phyloP scores from a whole-genome alignment of 176 grass and related monocot species.

The Raddia guianensis region DNA sequence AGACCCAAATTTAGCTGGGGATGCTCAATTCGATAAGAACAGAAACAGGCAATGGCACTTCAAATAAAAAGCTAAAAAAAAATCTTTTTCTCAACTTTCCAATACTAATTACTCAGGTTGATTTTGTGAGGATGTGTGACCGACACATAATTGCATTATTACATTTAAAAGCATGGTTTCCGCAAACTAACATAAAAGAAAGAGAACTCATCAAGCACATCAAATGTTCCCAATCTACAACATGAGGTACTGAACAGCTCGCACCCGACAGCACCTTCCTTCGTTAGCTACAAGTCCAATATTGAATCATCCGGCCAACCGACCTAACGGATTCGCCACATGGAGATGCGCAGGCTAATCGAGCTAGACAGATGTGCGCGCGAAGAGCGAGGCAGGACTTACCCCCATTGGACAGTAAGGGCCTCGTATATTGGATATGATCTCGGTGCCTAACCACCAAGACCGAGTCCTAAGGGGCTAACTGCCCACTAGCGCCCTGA shows the following conservation, averaged over 20 bases:
- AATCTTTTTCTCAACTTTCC: background rate
- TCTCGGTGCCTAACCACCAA: too few relatives aligned
- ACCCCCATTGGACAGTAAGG: conserved; percentile 85
- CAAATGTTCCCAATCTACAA: background rate
- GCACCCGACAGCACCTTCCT: background rate
- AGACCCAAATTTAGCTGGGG: too few relatives aligned
- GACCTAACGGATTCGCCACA: background rate
- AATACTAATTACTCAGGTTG: background rate
- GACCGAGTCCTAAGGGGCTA: too few relatives aligned
- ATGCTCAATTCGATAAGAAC: background rate
- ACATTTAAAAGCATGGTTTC: too few relatives aligned
- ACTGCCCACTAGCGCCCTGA: too few relatives aligned
- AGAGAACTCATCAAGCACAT: background rate
- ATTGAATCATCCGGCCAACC: background rate
- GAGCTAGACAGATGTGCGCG: background rate
- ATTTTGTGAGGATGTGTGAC: background rate
- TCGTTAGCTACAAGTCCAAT: background rate
- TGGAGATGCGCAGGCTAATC: background rate
- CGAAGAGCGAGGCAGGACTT: background rate
- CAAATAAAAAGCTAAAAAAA: background rate
- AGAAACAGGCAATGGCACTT: background rate
- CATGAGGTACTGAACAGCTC: background rate
- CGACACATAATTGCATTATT: background rate
- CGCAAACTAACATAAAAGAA: background rate
- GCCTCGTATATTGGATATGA: too few relatives aligned